Conservation (phyloP, 1,139 yeast genomes). For the Taphrina wiesneri region DNA sequence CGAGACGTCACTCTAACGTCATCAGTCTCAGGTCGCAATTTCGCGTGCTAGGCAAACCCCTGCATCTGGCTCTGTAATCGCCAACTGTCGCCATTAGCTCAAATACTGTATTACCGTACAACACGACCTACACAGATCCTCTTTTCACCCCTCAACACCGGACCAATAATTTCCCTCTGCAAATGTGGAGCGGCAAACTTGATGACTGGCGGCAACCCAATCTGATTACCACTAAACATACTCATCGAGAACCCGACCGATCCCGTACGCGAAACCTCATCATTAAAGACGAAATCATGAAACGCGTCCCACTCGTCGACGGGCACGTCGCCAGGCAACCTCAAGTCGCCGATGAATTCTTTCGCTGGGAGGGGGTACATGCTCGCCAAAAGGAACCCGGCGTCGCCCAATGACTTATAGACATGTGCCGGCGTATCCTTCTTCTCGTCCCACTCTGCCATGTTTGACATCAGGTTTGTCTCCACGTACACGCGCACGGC, state of each 20-base stretch:
- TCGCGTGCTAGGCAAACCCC: slow-evolving; percentile 40
- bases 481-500: slow-evolving; percentile 50
- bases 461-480: slow-evolving; percentile 46
- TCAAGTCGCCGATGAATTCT: slow-evolving; percentile 43
- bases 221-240: slow-evolving; percentile 43
- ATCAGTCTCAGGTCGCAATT: background rate
- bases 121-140: slow-evolving; percentile 43
- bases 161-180: slow-evolving; percentile 45
- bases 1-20: slow-evolving; percentile 48
- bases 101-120: background rate
- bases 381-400: slow-evolving; percentile 1
- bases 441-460: slow-evolving; percentile 51
- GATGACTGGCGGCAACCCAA: slow-evolving; percentile 47
- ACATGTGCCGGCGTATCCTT: slow-evolving; percentile 45
- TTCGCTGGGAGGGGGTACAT: slow-evolving; percentile 47
- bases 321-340: background rate
- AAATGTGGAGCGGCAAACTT: slow-evolving; percentile 45
- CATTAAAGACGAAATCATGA: slow-evolving; percentile 76
- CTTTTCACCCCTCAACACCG: slow-evolving; percentile 46
- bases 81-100: slow-evolving; percentile 37
- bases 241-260: slow-evolving; percentile 47
- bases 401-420: slow-evolving; percentile 31
- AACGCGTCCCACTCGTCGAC: slow-evolving; percentile 74
- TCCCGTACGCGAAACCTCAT: slow-evolving; percentile 51
- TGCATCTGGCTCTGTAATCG: slow-evolving; percentile 51